phyloP scores from a whole-genome alignment of 2,329 filamentous ascomycete genomes.

The Amylocarpus encephaloides region DNA sequence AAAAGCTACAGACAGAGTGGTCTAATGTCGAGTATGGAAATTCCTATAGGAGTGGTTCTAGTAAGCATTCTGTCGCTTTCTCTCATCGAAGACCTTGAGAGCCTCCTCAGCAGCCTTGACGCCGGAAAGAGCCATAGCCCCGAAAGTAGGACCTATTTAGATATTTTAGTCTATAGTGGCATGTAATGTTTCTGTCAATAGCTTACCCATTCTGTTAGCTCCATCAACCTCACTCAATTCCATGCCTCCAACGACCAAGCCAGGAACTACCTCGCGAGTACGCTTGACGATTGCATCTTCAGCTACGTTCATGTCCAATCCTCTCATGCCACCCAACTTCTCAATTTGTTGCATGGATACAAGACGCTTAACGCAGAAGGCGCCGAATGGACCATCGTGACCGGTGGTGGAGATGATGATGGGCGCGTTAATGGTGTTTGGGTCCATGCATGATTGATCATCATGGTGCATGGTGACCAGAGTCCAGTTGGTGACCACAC shows the following conservation, averaged over 20 bases:
- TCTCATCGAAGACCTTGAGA: slow-evolving; percentile 67
- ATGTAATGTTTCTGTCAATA: slow-evolving; percentile 45
- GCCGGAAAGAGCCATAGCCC: slow-evolving; percentile 80
- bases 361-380: slow-evolving; percentile 84
- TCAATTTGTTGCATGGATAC: slow-evolving; percentile 81
- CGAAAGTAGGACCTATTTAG: slow-evolving; percentile 62
- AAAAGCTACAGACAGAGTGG: too few relatives aligned
- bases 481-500: slow-evolving; percentile 95
- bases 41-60: background rate
- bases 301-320: slow-evolving; percentile 83
- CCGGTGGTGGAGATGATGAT: slow-evolving; percentile 85
- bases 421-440: slow-evolving; percentile 92
- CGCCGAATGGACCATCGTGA: slow-evolving; percentile 85
- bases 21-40: too few relatives aligned
- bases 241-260: slow-evolving; percentile 91
- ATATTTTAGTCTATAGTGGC: slow-evolving; percentile 3
- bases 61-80: slow-evolving; percentile 67
- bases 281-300: slow-evolving; percentile 93
- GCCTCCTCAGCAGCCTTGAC: slow-evolving; percentile 90
- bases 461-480: slow-evolving; percentile 82
- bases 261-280: slow-evolving; percentile 80
- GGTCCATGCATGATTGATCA: slow-evolving; percentile 93
- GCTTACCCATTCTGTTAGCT: slow-evolving; percentile 85
- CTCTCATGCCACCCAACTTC: slow-evolving; percentile 85
- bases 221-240: slow-evolving; percentile 87